Conservation (phyloP, 2,329 filamentous ascomycete genomes). For the Apiospora phragmitis region DNA sequence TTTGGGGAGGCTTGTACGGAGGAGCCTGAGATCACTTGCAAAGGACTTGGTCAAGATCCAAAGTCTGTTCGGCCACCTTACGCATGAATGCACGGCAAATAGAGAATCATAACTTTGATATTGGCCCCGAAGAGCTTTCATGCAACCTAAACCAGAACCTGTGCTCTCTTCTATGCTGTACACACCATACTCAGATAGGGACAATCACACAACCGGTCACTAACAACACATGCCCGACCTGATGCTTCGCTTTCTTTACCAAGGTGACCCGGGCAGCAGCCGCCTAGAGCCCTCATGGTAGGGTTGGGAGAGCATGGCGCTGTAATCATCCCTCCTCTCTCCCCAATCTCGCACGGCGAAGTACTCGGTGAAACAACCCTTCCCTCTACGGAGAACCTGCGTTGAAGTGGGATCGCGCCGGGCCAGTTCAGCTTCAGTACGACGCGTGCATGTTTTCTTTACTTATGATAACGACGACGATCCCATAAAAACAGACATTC, state of each 20-base stretch:
- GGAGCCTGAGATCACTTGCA: no score
- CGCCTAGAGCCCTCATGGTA: not conserved
- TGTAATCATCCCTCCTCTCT: not conserved
- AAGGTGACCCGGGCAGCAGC: not conserved
- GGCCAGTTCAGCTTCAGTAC: not conserved
- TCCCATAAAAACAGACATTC: not conserved
- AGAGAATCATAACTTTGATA: not conserved
- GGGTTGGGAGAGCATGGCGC: not conserved
- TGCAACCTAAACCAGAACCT: not conserved
- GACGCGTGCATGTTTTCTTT: not conserved
- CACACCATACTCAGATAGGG: not conserved
- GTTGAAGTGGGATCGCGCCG: not conserved
- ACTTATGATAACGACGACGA: not conserved
- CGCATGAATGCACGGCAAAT: not conserved
- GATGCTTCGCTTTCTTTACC: not conserved
- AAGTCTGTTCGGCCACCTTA: not conserved
- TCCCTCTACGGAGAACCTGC: not conserved
- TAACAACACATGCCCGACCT: not conserved
- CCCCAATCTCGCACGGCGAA: not conserved
- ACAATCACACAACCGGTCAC: not conserved
- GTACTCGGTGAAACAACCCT: not conserved
- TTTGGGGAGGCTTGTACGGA: no score
- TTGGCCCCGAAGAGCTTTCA: not conserved
- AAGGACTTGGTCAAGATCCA: no score
- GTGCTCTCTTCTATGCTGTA: not conserved